These are phyloP conservation scores for Leishmania martiniquensis DNA, from an alignment of 208 protist genomes.

Conservation along the genomic window DNA sequence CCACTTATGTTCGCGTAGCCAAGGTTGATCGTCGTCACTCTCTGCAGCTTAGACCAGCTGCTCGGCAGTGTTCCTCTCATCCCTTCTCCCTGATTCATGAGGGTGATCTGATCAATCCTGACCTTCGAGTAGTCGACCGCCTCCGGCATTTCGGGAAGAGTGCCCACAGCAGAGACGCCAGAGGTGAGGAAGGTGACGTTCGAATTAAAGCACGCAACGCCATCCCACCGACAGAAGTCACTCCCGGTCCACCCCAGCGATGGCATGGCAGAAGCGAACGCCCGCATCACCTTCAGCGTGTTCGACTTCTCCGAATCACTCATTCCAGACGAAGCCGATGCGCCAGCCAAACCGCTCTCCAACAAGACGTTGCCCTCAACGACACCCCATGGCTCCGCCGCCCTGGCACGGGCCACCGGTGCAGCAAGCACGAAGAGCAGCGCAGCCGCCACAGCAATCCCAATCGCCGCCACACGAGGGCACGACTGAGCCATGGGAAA, in stretches of 20 bases:
- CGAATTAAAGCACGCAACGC: not conserved
- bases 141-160: constrained; percentile 13
- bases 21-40: not conserved
- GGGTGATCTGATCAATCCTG: not conserved
- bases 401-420: not conserved
- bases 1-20: not conserved
- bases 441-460: not conserved
- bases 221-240: constrained; percentile 4
- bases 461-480: not conserved
- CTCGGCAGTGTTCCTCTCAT: constrained; percentile 5
- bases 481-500: not conserved
- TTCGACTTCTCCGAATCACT: not conserved
- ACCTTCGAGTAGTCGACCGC: constrained; percentile 9
- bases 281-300: constrained; percentile 7
- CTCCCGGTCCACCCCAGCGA: not conserved
- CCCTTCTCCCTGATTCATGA: too few species aligned
- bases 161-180: not conserved
- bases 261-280: constrained; percentile 3
- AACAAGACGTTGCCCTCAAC: not conserved
- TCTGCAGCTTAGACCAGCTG: not conserved
- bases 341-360: not conserved
- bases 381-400: not conserved
- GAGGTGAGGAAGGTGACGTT: not conserved
- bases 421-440: not conserved
- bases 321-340: not conserved